A percentile compares a stretch with the other conserved stretches of the same genome.
These are phyloP conservation scores for Kodamaea alishanica DNA, from an alignment of 1,139 yeast genomes.

Conservation along the genomic window DNA sequence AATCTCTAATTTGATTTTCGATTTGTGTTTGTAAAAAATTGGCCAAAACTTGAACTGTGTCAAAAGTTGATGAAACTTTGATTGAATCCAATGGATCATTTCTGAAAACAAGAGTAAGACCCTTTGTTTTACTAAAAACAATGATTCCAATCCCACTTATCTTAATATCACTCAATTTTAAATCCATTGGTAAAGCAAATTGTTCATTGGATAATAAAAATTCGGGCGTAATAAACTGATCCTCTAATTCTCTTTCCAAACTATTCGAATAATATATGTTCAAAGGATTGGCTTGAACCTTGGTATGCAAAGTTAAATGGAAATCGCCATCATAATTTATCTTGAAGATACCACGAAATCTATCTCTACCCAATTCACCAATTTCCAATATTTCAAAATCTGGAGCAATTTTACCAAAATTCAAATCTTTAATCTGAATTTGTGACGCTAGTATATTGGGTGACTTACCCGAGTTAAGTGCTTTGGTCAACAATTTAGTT, in stretches of 20 bases:
- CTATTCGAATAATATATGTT: conserved; percentile 60
- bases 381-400: conserved; percentile 77
- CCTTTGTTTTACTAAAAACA: conserved; percentile 78
- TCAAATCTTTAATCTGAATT: conserved; percentile 67
- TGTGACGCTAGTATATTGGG: conserved; percentile 76
- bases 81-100: conserved; percentile 86
- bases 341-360: conserved; percentile 83
- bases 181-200: conserved; percentile 73
- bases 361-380: conserved; percentile 76
- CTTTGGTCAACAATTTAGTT: conserved; percentile 65
- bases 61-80: conserved; percentile 80
- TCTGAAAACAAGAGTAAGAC: conserved; percentile 79
- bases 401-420: conserved; percentile 78
- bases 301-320: conserved; percentile 71
- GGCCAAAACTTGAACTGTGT: conserved; percentile 79
- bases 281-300: conserved; percentile 81
- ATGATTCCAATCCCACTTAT: conserved; percentile 80
- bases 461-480: conserved; percentile 70
- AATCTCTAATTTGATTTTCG: conserved; percentile 72
- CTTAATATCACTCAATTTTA: conserved; percentile 68
- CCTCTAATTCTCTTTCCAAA: conserved; percentile 34
- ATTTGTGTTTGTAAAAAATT: conserved; percentile 77
- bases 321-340: conserved; percentile 80
- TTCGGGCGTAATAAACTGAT: conserved; percentile 57
- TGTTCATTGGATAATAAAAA: conserved; percentile 66